Evolutionary conservation across 179 eudicot species (phyloP), one percentile per base, ranked within the genome.

Genomic region (Carnegiea gigantea): DNA sequence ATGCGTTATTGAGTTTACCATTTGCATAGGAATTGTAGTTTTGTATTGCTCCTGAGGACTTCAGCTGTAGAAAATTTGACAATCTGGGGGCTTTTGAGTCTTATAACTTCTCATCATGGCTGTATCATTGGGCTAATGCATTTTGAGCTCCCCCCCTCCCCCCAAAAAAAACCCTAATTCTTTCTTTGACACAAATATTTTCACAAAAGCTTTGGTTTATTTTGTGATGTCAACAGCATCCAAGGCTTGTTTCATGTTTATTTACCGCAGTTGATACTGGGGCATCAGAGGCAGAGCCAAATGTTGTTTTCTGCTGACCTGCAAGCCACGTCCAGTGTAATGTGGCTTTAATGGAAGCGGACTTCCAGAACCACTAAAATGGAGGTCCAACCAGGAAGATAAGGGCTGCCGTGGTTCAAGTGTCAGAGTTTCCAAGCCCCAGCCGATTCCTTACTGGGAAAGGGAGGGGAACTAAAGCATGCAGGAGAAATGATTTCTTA

Each of bases 261-360:
- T 28, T 79, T 14, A 7, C 18, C 64, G 79, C 87, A 90, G 92
- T 70, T 91, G 84, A 85, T 21, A 46, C 70, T n/a, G 49, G 24
- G 33, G 67, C 81, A 78, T 30, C 77, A 43, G 43, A 78, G 59
- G 20, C 20, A 17, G 83, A 72, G 73, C 91, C 89, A 9, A 88
- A 81, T 38, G 65, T 85, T 5, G 90, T 88, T 30, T 91, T 87
- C 64, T 91, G 85, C 77, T 89, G 91, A 44, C 78, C 79, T 30
- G 80, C 81, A n/a, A 81, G 74, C 43, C 77, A 77, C 20, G 28
- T 54, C 7, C 44, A 57, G 60, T n/a, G 85, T 18, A 77, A 85
- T 53, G 9, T 84, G 33, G 28, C 75, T 24, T 76, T 73, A 14
- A 83, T 88, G 4, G 78, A 81, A 78, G 82, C 80, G 46, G 84